Percentiles rank a stretch among this genome's conserved stretches.
phyloP scores from a whole-genome alignment of 352 stramenopile genomes.

The Pythium rishiriense region DNA sequence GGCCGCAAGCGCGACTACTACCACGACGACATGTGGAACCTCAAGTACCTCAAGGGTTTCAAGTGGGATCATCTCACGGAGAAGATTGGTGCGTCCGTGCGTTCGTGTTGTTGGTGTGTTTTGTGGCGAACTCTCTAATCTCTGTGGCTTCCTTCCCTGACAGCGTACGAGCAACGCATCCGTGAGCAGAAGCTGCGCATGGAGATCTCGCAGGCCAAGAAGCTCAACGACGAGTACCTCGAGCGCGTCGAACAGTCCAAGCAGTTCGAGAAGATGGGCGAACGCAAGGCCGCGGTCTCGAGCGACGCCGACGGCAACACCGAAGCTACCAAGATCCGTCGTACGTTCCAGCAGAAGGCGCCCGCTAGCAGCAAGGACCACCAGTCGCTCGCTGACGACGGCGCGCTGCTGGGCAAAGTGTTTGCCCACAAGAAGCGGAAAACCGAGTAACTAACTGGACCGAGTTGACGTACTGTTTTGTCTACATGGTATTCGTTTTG shows the following conservation, averaged over 20 bases:
- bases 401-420: conserved; percentile 63
- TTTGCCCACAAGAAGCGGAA: conserved; percentile 75
- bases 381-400: conserved; percentile 48
- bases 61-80: conserved; percentile 99
- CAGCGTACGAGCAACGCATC: conserved; percentile 84
- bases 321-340: conserved; percentile 51
- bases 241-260: conserved; percentile 88
- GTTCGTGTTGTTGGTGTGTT: conserved; percentile 4
- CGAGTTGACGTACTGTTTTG: too few relatives aligned
- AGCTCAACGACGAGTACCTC: conserved; percentile 86
- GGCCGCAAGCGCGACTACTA: conserved; percentile 96
- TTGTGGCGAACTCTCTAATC: too few relatives aligned
- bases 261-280: conserved; percentile 83
- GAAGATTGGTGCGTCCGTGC: conserved; percentile 94
- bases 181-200: conserved; percentile 85
- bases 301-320: conserved; percentile 12
- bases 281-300: conserved; percentile 61
- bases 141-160: not conserved
- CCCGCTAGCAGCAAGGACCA: conserved; percentile 70
- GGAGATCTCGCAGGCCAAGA: conserved; percentile 85
- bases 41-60: conserved; percentile 99
- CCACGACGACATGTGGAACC: conserved; percentile 98
- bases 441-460: conserved; percentile 23
- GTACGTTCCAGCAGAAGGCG: conserved; percentile 76
- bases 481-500: not conserved